A percentile compares a stretch with the other conserved stretches of the same genome.
Evolutionary conservation across 768 basidiomycete genomes (phyloP).

Genomic region (Rossbeevera mucosa): DNA sequence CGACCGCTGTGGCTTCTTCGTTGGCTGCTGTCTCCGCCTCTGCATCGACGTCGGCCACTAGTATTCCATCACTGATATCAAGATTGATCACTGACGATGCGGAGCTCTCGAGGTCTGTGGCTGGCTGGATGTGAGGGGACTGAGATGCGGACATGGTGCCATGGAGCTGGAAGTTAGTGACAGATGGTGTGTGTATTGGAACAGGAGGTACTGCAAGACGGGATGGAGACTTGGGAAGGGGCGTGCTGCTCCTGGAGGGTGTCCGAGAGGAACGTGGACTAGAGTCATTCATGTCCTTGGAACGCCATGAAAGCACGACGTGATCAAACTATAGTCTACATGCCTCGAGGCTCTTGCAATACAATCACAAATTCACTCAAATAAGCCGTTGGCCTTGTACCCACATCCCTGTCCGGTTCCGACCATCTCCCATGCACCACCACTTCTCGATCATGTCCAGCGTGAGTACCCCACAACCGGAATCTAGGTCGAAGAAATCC

Average conservation of each 20-base stretch:
- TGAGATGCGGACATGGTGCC: slow-evolving; percentile 31
- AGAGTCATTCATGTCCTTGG: slow-evolving; percentile 21
- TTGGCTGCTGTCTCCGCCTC: slow-evolving; percentile 52
- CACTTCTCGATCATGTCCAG: slow-evolving; percentile 75
- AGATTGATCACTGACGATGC: slow-evolving; percentile 68
- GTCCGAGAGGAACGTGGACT: slow-evolving; percentile 25
- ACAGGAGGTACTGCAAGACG: slow-evolving; percentile 50
- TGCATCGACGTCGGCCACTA: slow-evolving; percentile 65
- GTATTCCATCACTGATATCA: slow-evolving; percentile 62
- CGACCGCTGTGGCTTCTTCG: slow-evolving; percentile 50
- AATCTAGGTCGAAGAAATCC: slow-evolving; percentile 58
- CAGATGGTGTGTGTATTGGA: slow-evolving; percentile 50
- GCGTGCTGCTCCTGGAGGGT: slow-evolving; percentile 36
- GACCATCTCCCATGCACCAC: slow-evolving; percentile 79
- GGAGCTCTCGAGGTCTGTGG: slow-evolving; percentile 51
- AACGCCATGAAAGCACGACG: slow-evolving; percentile 3
- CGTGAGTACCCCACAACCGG: slow-evolving; percentile 21
- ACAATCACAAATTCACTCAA: slow-evolving; percentile 16
- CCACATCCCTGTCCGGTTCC: slow-evolving; percentile 69
- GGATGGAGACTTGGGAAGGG: slow-evolving; percentile 41
- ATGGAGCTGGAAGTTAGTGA: slow-evolving; percentile 54
- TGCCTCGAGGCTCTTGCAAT: slow-evolving; percentile 3
- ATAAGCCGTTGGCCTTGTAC: slow-evolving; percentile 54
- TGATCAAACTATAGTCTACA: neutral
- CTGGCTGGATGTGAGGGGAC: slow-evolving; percentile 25